phyloP scores from a whole-genome alignment of 2,329 filamentous ascomycete species.

The Cercospora canescens region DNA sequence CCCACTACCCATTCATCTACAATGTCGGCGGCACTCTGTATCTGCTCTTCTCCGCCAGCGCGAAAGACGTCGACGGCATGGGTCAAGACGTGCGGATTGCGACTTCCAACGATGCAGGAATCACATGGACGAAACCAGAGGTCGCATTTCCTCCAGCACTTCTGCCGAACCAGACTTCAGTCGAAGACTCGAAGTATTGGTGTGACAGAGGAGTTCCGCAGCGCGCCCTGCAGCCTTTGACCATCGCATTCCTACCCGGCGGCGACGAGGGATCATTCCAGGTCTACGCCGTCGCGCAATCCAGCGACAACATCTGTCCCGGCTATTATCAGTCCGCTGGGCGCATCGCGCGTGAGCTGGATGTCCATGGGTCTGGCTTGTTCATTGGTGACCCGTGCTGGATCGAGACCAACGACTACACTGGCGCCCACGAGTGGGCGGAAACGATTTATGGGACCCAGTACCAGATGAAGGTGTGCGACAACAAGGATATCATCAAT shows the following conservation, averaged over 20 bases:
- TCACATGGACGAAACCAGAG: conserved; percentile 10
- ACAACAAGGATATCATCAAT: conserved; percentile 13
- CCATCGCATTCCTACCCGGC: conserved; percentile 8
- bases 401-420: conserved; percentile 18
- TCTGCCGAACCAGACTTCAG: conserved; percentile 10
- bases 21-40: conserved; percentile 16
- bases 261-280: conserved; percentile 8
- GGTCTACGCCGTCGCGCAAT: conserved; percentile 15
- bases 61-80: conserved; percentile 12
- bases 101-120: conserved; percentile 6
- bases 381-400: conserved; percentile 17
- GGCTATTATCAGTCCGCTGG: conserved; percentile 13
- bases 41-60: conserved; percentile 13
- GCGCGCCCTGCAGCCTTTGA: conserved; percentile 16
- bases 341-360: conserved; percentile 11
- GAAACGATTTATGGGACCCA: conserved; percentile 12
- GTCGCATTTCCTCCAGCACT: conserved; percentile 13
- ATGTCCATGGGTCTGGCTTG: conserved; percentile 1
- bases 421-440: conserved; percentile 10
- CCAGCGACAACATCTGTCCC: conserved; percentile 18
- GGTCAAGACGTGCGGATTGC: conserved; percentile 13
- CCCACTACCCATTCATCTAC: conserved; percentile 13
- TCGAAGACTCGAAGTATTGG: conserved; percentile 10
- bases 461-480: conserved; percentile 15
- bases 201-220: conserved; percentile 11